Evolutionary conservation across 2,329 filamentous ascomycete species (phyloP), one percentile per base, ranked within the genome.

Genomic region (Corinectria fuckeliana): DNA sequence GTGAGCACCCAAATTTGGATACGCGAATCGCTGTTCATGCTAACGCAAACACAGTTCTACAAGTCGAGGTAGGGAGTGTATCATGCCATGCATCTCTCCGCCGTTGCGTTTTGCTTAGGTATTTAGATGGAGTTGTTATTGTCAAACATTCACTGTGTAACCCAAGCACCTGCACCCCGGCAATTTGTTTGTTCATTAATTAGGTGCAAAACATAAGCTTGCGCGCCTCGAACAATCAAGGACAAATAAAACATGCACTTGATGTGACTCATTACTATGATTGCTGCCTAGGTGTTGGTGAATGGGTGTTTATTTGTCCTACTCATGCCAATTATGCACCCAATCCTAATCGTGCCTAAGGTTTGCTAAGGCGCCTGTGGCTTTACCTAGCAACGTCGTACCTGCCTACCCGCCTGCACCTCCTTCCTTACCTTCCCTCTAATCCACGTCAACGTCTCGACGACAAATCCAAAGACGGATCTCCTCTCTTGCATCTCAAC

Each of bases 1-100:
- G 85, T 86, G 65, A 71, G 76, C 50, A 38, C 30, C 18, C 4
- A 5, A 25, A 14, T 32, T 5, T 14, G n/a, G 21, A 34, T 44
- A n/a, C 9, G 5, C 13, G 14, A 45, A 14, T 13, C 7, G 39
- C 28, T 50, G 34, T 30, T n/a, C 10, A 56, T 65, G 56, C 72
- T 77, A 61, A 77, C 66, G 11, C 9, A 47, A 28, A 34, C 7
- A 44, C 49, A 77, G 76, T 78, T 78, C 61, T 77, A 76, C 64
- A 77, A 72, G 51, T 73, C 72, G n/a, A 72, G 69, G 50, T 77
- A 69, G 14, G 11, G 20, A 10, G 23, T 39, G 41, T 50, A 56
- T 49, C 25, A 5, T 56, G 39, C n/a, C 16, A 32, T 39, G 51
- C 56, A 56, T 45, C 56, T 50, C 30, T 60, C 34, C 32, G 21